A percentile compares a stretch with the other conserved stretches of the same genome.
These are phyloP conservation scores for Monosporascus sp. DNA, from an alignment of 2,329 filamentous ascomycete genomes.

Conservation along the genomic window DNA sequence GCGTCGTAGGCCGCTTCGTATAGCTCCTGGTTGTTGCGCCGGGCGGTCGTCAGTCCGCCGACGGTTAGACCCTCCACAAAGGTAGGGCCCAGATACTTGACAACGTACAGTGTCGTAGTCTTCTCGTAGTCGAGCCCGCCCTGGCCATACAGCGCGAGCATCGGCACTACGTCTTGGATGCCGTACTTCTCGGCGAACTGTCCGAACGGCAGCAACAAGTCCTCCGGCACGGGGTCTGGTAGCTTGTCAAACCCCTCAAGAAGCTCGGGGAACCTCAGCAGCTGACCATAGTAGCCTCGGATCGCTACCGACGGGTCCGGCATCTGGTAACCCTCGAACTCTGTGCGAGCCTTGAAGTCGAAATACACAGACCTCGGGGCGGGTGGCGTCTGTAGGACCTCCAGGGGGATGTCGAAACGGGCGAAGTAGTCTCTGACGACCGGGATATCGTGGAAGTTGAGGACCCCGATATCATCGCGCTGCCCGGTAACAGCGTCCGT, in stretches of 20 bases:
- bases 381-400: not conserved
- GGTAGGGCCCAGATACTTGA: not conserved
- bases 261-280: not conserved
- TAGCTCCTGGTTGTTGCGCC: not conserved
- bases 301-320: not conserved
- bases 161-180: no score
- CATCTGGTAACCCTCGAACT: not conserved
- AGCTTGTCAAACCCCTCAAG: not conserved
- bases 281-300: not conserved
- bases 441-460: not conserved
- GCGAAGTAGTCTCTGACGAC: not conserved
- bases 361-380: not conserved
- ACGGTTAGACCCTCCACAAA: not conserved
- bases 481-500: not conserved
- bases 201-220: not conserved
- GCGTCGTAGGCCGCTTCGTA: not conserved
- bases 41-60: not conserved
- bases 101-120: not conserved
- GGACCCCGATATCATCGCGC: not conserved
- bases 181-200: not conserved
- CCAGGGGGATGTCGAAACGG: not conserved
- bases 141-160: no score
- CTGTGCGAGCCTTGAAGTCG: not conserved
- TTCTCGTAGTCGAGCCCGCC: no score
- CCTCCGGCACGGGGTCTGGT: not conserved